Evolutionary conservation across 2,329 filamentous ascomycete genomes (phyloP), one percentile per base, ranked within the genome.

Genomic region (Dothideomycetes sp.): DNA sequence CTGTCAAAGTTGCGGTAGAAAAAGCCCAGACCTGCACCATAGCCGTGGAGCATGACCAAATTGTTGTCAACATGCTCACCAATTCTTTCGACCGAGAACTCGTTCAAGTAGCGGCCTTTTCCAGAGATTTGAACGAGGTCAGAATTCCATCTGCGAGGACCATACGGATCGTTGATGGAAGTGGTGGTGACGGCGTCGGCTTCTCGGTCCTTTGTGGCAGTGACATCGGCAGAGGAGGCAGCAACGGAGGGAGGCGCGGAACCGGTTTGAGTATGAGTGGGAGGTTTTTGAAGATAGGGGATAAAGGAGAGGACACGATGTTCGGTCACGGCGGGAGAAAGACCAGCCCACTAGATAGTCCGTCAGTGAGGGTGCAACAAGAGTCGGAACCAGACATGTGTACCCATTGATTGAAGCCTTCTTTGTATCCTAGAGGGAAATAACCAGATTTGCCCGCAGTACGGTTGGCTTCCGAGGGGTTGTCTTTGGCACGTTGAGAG

Each of bases 1-100:
- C 81, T 78, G 61, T 98, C 91, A 46, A 94, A 94, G 59, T 98
- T 98, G 65, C 91, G 89, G 71, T 95, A 98, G 70, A 94, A 98
- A 64, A 98, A 96, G 16, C 89, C 91, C 1, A 98, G 72, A 1
- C 91, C 91, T 2, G 91, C 91, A 33, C 91, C 91, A 61, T 98
- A 98, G 46, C 91, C 91, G 58, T 98, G 91, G 4, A 98, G 68
- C 77, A 98, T 94, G 31, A 98, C 89, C 12, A 98, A 70, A 30
- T 85, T 91, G 55, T 96, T 81, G 33, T 93, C 81, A 0, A 78
- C 75, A 4, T 80, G 64, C 57, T 95, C 88, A 24, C 79, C 85
- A 1, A 86, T 65, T 35, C 88, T 74, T 64, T 94, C 85, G 2
- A 98, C 77, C 1, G 84, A 87, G 60, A 95, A 91, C 57, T 98